A percentile compares a stretch with the other conserved stretches of the same genome.
Conservation (phyloP, 768 basidiomycete genomes). For the Trametes villosa region DNA sequence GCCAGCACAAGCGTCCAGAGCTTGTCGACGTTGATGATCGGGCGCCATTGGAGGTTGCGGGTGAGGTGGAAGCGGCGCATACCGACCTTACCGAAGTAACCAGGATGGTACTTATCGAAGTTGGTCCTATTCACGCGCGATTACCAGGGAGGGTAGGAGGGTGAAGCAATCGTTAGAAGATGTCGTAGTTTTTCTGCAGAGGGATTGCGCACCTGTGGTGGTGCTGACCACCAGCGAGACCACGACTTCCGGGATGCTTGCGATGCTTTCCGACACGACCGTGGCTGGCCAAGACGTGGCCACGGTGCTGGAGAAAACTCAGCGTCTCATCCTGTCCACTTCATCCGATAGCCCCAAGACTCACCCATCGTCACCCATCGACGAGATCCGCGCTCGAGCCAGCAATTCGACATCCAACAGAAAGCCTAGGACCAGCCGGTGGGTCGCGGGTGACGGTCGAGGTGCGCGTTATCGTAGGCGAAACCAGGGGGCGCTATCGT, state of each 20-base stretch:
- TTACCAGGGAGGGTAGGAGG: not conserved
- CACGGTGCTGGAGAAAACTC: constrained; percentile 87
- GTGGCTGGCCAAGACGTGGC: constrained; percentile 99
- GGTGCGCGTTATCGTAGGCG: no score
- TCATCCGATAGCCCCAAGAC: constrained; percentile 40
- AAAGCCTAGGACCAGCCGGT: constrained; percentile 14
- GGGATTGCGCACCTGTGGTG: constrained; percentile 84
- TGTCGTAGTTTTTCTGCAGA: not conserved
- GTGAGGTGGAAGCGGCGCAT: constrained; percentile 99
- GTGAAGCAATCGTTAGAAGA: not conserved
- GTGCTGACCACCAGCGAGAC: constrained; percentile 99
- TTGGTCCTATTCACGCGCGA: constrained; percentile 65
- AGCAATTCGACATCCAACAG: constrained; percentile 22
- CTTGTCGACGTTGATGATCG: constrained; percentile 99
- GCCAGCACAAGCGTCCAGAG: constrained; percentile 89
- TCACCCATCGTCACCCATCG: constrained; percentile 67
- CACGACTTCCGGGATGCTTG: constrained; percentile 99
- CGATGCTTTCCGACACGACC: constrained; percentile 99
- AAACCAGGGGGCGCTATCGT: no score
- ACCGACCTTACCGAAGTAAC: constrained; percentile 99
- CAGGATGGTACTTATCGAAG: constrained; percentile 99
- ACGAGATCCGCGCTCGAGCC: constrained; percentile 26
- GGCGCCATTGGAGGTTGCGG: constrained; percentile 88
- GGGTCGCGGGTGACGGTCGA: no score
- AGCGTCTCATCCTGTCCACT: constrained; percentile 29